A percentile compares a stretch with the other conserved stretches of the same genome.
Conservation (phyloP, 345 rosid species). For the Combretum micranthum region DNA sequence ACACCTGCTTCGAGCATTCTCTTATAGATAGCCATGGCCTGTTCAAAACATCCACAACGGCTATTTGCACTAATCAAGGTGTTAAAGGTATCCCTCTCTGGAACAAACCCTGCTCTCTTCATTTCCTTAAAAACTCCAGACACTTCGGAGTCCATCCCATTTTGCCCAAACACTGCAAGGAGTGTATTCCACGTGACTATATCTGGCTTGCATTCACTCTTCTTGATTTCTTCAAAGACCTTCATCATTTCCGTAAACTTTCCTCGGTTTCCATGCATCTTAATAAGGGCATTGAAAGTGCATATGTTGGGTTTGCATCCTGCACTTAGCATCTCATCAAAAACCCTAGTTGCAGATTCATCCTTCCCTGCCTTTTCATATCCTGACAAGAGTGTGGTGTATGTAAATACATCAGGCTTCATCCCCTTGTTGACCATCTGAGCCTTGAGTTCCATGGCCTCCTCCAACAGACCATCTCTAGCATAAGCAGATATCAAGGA, state of each 20-base stretch:
- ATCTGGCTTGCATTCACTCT: slow-evolving; percentile 54
- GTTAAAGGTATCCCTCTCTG: slow-evolving; percentile 91
- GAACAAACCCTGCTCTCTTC: slow-evolving; percentile 94
- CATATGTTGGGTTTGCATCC: slow-evolving; percentile 88
- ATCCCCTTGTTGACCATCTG: slow-evolving; percentile 67
- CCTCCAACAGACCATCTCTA: slow-evolving; percentile 65
- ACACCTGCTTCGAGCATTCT: slow-evolving; percentile 88
- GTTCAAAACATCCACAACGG: slow-evolving; percentile 79
- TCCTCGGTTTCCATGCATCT: slow-evolving; percentile 90
- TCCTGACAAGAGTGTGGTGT: slow-evolving; percentile 84
- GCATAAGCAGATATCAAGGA: slow-evolving; percentile 83
- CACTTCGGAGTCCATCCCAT: slow-evolving; percentile 82
- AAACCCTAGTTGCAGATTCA: slow-evolving; percentile 62
- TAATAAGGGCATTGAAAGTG: slow-evolving; percentile 86
- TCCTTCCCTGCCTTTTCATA: slow-evolving; percentile 85
- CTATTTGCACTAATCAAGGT: slow-evolving; percentile 87
- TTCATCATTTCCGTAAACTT: slow-evolving; percentile 88
- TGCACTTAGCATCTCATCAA: slow-evolving; percentile 69
- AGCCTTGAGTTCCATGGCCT: slow-evolving; percentile 68
- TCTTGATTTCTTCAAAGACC: slow-evolving; percentile 76
- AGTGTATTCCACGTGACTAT: slow-evolving; percentile 96
- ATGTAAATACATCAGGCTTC: slow-evolving; percentile 90
- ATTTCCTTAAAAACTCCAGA: slow-evolving; percentile 91
- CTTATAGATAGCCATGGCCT: slow-evolving; percentile 75
- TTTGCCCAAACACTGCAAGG: slow-evolving; percentile 86